Base-by-base conservation (phyloP, 257 asterid species). In the Mentha longifolia region DNA sequence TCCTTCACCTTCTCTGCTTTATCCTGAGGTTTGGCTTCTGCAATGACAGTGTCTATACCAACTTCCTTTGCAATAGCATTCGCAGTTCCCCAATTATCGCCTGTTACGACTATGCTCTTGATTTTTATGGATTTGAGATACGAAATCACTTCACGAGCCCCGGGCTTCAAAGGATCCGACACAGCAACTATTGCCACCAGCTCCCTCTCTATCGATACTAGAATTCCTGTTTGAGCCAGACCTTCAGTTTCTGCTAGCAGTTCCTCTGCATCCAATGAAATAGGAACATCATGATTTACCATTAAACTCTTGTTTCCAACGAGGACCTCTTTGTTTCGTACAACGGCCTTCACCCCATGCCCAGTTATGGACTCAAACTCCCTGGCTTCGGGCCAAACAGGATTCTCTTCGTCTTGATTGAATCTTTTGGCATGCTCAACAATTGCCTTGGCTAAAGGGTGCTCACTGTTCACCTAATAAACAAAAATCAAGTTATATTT, bases 31-130 rank as follows among this genome's bases (percentile, higher is more conserved):
- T 83, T 89, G 52, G 93, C 95, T 75, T 89, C 90, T 54, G 97
- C 97, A 6, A 89, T 41, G 13, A 91, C 88, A 0, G 68, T 59
- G 35, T 81, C 83, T 72, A 91, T 87, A 12, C 93, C 96, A 49
- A 87, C 95, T 63, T 91, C 95, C 72, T 82, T 82, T 75, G 96
- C 95, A 75, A 91, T 80, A 1, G 97, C 85, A 64, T 78, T 79
- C 12, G 96, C 95, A 62, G 97, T 91, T 73, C 97, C 95, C 92
- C 89, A 79, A 43, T 91, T 91, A 76, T 91, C 96, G 20, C 97
- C 96, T 0, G 97, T 91, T 14, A 87, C 89, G 52, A 91, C 71
- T 58, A 89, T 84, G 35, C 91, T 83, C 55, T 65, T 77, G 14
- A 91, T 41, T 13, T 81, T 75, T 95, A 91, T 89, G 0, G 91